Conservation (phyloP, 192 early-diverging fungal genomes). For the Backusella parvicylindrica region DNA sequence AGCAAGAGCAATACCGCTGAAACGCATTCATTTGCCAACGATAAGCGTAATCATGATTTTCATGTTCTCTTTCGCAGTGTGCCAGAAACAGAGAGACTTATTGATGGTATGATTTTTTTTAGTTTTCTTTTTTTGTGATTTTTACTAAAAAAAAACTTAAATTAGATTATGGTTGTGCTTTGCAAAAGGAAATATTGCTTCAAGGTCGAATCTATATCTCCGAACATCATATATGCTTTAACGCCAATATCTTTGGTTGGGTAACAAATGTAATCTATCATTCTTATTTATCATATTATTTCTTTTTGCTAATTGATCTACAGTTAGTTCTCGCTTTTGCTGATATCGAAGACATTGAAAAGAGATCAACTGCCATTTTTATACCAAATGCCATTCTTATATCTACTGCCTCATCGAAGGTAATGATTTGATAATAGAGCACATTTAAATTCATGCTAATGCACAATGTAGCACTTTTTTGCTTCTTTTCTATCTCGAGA, state of each 20-base stretch:
- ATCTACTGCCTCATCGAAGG: slow-evolving; percentile 60
- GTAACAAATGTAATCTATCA: slow-evolving; percentile 58
- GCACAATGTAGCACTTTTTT: slow-evolving; percentile 59
- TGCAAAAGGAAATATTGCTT: slow-evolving; percentile 85
- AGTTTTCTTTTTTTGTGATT: background rate
- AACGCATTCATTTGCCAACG: slow-evolving; percentile 29
- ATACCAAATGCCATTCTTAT: slow-evolving; percentile 91
- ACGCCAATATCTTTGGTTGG: slow-evolving; percentile 90
- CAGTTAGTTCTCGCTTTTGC: slow-evolving; percentile 68
- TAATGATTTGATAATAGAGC: background rate
- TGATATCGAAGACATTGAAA: slow-evolving; percentile 80
- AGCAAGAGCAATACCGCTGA: background rate
- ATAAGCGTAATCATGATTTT: slow-evolving; percentile 50
- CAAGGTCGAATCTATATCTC: slow-evolving; percentile 85
- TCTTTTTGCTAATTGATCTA: background rate
- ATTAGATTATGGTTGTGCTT: slow-evolving; percentile 78
- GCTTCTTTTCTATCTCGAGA: slow-evolving; percentile 87
- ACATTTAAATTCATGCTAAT: background rate
- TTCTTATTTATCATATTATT: background rate
- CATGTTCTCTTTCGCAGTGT: slow-evolving; percentile 53
- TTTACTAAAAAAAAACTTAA: background rate
- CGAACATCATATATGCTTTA: slow-evolving; percentile 75
- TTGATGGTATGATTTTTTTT: slow-evolving; percentile 49
- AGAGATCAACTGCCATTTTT: slow-evolving; percentile 78
- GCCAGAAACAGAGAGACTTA: slow-evolving; percentile 49